Evolutionary conservation across 108 stramenopile genomes (phyloP), one percentile per base, ranked within the genome.

Genomic region (Pelagomonas calceolata): DNA sequence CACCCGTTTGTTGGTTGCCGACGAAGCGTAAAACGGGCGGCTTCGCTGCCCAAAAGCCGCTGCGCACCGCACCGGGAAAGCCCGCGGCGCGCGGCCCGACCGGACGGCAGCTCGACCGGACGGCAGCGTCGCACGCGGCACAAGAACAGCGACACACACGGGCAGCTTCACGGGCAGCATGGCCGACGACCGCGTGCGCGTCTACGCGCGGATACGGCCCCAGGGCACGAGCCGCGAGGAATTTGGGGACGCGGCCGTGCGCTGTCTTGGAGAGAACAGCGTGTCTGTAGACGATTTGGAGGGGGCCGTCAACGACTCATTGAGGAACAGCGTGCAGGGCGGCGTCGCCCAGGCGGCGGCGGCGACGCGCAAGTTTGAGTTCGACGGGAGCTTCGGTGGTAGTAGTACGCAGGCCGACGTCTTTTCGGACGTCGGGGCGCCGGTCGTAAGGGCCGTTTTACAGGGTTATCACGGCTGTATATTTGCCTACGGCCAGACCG

Each of bases 401-500:
- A 72, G 73, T 4, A 32, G 64, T 1, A 4, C 15, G 30, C 76
- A 78, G 37, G 44, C 43, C 12, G 78, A 75, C 18, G 68, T 78
- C 21, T 78, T 78, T 69, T 31, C 65, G 36, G 64, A 32, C 9
- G 71, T 72, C 7, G 71, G 71, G 10, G 29, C 66, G 9, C 71
- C 71, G 0, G 71, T 72, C 32, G 32, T 75, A 3, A 63, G 34
- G 5, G 69, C 68, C 4, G 76, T 45, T 12, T n/a, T 78, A 31
- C 36, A 69, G 26, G 78, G 78, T 4, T 78, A 68, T 4, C 74
- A 78, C 74, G 68, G 65, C 4, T 78, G 78, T 36, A 44, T 78
- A 30, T 73, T 78, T 31, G 78, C 78, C 31, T 78, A 78, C 35
- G 78, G 78, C 30, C 73, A 74, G 63, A 78, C 78, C 26, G 78